A percentile compares a stretch with the other conserved stretches of the same genome.
Conservation (phyloP, 192 early-diverging fungal species). For the Entomortierella parvispora region DNA sequence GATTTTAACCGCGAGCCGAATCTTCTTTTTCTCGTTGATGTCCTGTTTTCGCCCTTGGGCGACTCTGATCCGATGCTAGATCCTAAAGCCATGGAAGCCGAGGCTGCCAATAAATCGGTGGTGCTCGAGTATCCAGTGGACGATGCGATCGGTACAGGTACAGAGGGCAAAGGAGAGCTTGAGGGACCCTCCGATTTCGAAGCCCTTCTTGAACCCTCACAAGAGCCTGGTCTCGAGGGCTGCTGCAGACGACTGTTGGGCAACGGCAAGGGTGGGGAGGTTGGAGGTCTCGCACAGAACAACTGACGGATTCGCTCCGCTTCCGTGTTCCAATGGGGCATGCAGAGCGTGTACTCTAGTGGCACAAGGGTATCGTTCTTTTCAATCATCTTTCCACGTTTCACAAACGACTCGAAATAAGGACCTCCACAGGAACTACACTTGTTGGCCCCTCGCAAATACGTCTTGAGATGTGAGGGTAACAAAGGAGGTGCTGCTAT, state of each 20-base stretch:
- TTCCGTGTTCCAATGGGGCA: constrained; percentile 79
- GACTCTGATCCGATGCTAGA: too few species aligned
- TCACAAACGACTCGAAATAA: constrained; percentile 71
- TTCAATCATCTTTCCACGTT: constrained; percentile 70
- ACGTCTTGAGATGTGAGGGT: constrained; percentile 63
- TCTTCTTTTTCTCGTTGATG: too few species aligned
- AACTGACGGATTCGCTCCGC: constrained; percentile 68
- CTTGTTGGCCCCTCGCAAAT: constrained; percentile 64
- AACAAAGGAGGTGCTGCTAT: constrained; percentile 52
- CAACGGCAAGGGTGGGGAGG: neutral
- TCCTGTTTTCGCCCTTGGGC: too few species aligned
- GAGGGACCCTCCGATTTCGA: too few species aligned
- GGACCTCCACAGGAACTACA: constrained; percentile 86
- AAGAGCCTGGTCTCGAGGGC: too few species aligned
- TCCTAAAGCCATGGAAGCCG: too few species aligned
- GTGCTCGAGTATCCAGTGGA: too few species aligned
- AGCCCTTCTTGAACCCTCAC: too few species aligned
- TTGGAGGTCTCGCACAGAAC: constrained; percentile 64
- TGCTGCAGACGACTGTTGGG: neutral
- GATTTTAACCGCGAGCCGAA: too few species aligned
- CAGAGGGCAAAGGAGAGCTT: too few species aligned
- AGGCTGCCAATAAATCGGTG: too few species aligned
- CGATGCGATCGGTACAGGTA: too few species aligned
- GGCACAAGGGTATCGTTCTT: constrained; percentile 61
- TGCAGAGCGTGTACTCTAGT: constrained; percentile 78